A percentile compares a stretch with the other conserved stretches of the same genome.
phyloP scores from a whole-genome alignment of 202 grass and related monocot species.

The Cymbopogon flexuosus region DNA sequence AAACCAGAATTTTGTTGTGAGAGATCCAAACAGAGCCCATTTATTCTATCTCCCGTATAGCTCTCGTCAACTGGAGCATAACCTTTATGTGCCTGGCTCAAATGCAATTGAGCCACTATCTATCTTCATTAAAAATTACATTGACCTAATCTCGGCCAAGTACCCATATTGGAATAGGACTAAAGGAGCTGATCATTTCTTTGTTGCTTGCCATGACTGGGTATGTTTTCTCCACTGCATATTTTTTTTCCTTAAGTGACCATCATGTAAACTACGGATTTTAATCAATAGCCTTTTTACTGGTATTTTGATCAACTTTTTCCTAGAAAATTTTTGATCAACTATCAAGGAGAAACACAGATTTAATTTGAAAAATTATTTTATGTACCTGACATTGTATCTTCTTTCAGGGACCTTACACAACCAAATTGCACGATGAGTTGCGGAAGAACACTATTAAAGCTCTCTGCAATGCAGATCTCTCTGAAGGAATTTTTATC shows the following conservation, averaged over 20 bases:
- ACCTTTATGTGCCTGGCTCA: constrained; percentile 68
- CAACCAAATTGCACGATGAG: constrained; percentile 72
- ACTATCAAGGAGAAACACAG: neutral
- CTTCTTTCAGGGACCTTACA: constrained; percentile 62
- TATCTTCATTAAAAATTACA: constrained; percentile 69
- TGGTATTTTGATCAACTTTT: neutral
- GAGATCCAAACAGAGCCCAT: constrained; percentile 60
- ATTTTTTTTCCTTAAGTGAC: constrained; percentile 10
- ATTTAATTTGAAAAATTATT: neutral
- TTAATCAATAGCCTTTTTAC: neutral
- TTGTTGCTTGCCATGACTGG: constrained; percentile 96
- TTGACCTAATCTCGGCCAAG: constrained; percentile 68
- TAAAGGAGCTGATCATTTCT: constrained; percentile 84
- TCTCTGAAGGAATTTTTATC: constrained; percentile 75
- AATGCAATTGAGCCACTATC: constrained; percentile 62
- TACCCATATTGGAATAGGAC: constrained; percentile 78
- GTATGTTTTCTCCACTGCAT: constrained; percentile 44
- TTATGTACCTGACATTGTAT: neutral
- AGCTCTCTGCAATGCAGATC: constrained; percentile 75
- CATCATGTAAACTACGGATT: neutral
- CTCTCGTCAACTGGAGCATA: constrained; percentile 57
- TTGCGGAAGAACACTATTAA: constrained; percentile 78
- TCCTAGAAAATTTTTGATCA: neutral
- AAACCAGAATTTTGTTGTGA: constrained; percentile 66
- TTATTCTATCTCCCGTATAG: constrained; percentile 86